Evolutionary conservation across 371 early-diverging fungal species (phyloP), one percentile per base, ranked within the genome.

Genomic region (Fennellomyces sp.): DNA sequence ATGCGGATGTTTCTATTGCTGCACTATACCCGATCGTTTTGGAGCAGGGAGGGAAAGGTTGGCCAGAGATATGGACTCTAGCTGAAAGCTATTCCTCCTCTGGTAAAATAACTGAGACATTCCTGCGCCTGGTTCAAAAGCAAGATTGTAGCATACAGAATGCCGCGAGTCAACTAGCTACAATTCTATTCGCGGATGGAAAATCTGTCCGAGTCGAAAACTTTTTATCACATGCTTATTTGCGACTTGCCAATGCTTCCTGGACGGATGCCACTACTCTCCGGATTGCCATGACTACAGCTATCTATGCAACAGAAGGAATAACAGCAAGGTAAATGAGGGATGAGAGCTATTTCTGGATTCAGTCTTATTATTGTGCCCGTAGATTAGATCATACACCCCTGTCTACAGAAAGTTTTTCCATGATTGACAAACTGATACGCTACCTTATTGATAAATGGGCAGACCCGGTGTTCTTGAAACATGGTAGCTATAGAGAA

Each of bases 391-490:
- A 45, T 45, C 17, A 31, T 36, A 17, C 45, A 10, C 13, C 29
- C 12, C 45, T 64, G 15, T 53, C 25, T 53, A 3, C 48, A 30
- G 48, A 27, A 38, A 15, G 48, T 28, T 41, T 33, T 5, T 10
- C 19, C 17, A 19, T 49, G 38, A 17, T 36, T 3, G 48, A 15
- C 10, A 31, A 10, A n/a, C 19, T 54, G 7, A 26, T 30, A 38
- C 30, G 31, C 31, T 15, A 23, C 31, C 49, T 69, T 0, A 57
- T 66, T 35, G 56, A 70, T 6, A 64, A 52, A 11, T 78, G 78
- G 78, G 61, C 68, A 8, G 78, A 78, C 54, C 63, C 75, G 7
- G 50, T 72, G 1, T 78, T 78, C 61, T 64, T 78, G 10, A 52
- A 62, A 29, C 69, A 75, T 57, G 61, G 61, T 8, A 58, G 65